Conservation (phyloP, 2,329 filamentous ascomycete genomes). For the Cytospora paraplurivora region DNA sequence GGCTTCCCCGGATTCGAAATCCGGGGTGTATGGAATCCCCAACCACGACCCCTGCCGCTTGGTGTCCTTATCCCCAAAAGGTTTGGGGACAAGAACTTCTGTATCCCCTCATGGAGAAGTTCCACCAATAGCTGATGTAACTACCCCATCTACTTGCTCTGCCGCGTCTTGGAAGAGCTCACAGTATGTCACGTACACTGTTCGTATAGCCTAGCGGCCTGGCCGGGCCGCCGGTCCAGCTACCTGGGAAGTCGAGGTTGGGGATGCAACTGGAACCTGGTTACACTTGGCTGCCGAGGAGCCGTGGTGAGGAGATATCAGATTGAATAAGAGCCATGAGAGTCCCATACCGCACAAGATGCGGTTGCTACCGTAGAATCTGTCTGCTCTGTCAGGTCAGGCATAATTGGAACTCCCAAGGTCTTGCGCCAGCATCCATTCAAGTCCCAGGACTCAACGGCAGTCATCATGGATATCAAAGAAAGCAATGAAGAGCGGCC, state of each 20-base stretch:
- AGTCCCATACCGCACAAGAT: neutral
- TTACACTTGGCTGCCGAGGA: neutral
- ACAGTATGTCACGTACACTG: neutral
- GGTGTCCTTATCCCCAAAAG: constrained; percentile 16
- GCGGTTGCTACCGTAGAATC: constrained; percentile 24
- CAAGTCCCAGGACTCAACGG: neutral
- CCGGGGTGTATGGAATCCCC: constrained; percentile 3
- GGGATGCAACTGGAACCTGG: constrained; percentile 2
- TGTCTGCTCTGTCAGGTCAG: constrained; percentile 3
- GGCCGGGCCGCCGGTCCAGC: constrained; percentile 25
- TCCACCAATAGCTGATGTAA: constrained; percentile 26
- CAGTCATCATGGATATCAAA: constrained; percentile 23
- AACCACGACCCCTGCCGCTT: constrained; percentile 10
- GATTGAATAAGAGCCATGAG: constrained; percentile 21
- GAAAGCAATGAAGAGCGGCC: constrained; percentile 25
- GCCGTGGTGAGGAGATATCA: constrained; percentile 2
- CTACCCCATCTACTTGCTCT: neutral
- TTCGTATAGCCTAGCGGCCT: constrained; percentile 11
- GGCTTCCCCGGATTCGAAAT: constrained; percentile 11
- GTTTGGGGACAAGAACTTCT: constrained; percentile 4
- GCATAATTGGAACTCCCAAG: neutral
- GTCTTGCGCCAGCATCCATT: neutral
- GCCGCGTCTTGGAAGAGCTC: neutral
- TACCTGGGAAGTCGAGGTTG: constrained; percentile 7
- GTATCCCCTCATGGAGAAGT: constrained; percentile 15